Evolutionary conservation across 805 yeast genomes (phyloP).

Genomic region (Candida loeiensis): DNA sequence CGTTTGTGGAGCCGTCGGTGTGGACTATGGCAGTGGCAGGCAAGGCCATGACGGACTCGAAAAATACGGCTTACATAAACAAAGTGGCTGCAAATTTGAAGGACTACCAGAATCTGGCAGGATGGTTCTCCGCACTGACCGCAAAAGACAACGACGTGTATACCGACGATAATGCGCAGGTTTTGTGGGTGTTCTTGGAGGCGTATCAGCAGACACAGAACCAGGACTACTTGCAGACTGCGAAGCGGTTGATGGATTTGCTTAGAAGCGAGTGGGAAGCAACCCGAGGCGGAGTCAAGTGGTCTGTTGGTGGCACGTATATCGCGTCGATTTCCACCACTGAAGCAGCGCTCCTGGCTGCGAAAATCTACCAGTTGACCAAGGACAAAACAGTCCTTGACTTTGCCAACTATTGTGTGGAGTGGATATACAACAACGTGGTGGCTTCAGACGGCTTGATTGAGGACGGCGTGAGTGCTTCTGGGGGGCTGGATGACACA

Average conservation of each 20-base stretch:
- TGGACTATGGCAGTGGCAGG: slow-evolving; percentile 17
- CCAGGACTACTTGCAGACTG: slow-evolving; percentile 9
- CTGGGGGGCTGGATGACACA: slow-evolving; percentile 9
- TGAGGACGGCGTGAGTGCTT: slow-evolving; percentile 11
- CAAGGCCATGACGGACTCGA: slow-evolving; percentile 10
- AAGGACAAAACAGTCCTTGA: slow-evolving; percentile 5
- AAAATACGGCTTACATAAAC: slow-evolving; percentile 3
- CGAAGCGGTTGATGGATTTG: slow-evolving; percentile 9
- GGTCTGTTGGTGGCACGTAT: slow-evolving; percentile 12
- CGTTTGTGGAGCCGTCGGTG: slow-evolving; percentile 10
- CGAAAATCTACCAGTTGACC: slow-evolving; percentile 10
- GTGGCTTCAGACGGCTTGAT: slow-evolving; percentile 14
- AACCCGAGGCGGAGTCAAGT: slow-evolving; percentile 12
- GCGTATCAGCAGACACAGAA: slow-evolving; percentile 10
- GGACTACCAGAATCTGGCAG: slow-evolving; percentile 8
- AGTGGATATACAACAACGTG: slow-evolving; percentile 12
- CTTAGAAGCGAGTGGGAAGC: slow-evolving; percentile 10
- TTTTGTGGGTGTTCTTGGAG: slow-evolving; percentile 13
- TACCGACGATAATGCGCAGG: slow-evolving; percentile 16
- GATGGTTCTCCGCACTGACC: slow-evolving; percentile 14
- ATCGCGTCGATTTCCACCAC: slow-evolving; percentile 14
- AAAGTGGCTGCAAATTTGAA: slow-evolving; percentile 8
- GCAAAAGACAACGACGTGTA: slow-evolving; percentile 12
- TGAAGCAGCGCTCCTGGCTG: slow-evolving; percentile 15
- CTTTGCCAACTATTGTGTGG: slow-evolving; percentile 11